Conservation (phyloP, 78 protist species). For the Dictyostelium brefeldianum region DNA sequence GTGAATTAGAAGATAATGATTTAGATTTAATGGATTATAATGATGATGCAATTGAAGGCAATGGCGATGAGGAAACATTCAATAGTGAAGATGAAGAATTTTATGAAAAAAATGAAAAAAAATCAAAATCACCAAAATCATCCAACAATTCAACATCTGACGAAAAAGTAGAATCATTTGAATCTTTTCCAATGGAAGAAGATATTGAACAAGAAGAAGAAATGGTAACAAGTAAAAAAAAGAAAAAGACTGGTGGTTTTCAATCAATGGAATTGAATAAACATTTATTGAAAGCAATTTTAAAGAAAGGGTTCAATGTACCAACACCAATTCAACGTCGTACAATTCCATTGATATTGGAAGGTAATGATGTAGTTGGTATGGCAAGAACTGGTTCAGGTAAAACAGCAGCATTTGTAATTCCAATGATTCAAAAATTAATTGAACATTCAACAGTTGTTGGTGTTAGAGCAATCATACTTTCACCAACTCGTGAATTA, state of each 20-base stretch:
- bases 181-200: conserved; percentile 20
- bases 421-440: conserved; percentile 94
- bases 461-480: conserved; percentile 94
- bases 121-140: conserved; percentile 10
- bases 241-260: conserved; percentile 86
- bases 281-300: conserved; percentile 81
- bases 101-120: not conserved
- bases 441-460: conserved; percentile 84
- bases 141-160: not conserved
- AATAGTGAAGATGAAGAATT: conserved; percentile 40
- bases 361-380: conserved; percentile 97
- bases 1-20: conserved; percentile 6
- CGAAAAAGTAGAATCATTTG: not conserved
- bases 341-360: conserved; percentile 92
- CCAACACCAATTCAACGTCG: conserved; percentile 99
- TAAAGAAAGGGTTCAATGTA: conserved; percentile 91
- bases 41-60: conserved; percentile 23
- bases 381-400: conserved; percentile 99
- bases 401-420: conserved; percentile 98
- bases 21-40: conserved; percentile 47
- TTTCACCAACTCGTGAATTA: conserved; percentile 99
- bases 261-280: conserved; percentile 79
- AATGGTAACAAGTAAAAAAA: conserved; percentile 10
- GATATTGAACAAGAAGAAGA: conserved; percentile 47
- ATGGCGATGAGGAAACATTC: not conserved